Evolutionary conservation across 2,329 filamentous ascomycete species (phyloP).

Genomic region (Diaporthe sp.): DNA sequence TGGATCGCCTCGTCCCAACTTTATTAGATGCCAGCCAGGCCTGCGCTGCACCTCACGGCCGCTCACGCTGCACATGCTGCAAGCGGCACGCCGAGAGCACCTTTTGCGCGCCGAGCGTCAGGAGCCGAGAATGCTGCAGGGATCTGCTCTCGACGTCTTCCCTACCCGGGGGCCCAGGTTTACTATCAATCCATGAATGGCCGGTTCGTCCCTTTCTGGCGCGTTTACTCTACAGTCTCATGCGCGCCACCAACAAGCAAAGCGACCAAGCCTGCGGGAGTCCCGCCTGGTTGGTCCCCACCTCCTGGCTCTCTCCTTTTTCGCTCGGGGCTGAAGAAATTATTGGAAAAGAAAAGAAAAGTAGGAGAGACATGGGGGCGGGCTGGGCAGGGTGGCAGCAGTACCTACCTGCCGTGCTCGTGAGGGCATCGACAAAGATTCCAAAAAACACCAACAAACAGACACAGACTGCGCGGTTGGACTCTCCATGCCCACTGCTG

Average conservation of each 20-base stretch:
- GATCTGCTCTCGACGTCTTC: constrained; percentile 12
- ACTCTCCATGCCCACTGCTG: not conserved
- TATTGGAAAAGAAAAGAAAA: no score
- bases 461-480: not conserved
- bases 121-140: constrained; percentile 27
- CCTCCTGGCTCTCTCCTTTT: constrained; percentile 5
- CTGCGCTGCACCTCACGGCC: not conserved
- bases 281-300: constrained; percentile 1
- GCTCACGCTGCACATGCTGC: not conserved
- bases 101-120: constrained; percentile 15
- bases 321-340: not conserved
- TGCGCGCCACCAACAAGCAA: constrained; percentile 16
- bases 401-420: not conserved
- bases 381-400: not conserved
- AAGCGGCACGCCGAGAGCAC: not conserved
- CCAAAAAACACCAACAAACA: not conserved
- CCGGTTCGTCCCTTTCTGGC: constrained; percentile 21
- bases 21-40: constrained; percentile 7
- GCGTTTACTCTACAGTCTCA: constrained; percentile 20
- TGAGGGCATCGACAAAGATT: constrained; percentile 10
- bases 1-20: constrained; percentile 22
- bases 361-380: not conserved
- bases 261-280: not conserved
- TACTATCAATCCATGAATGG: constrained; percentile 1
- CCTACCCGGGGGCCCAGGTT: not conserved